Percentiles rank a stretch among this genome's conserved stretches.
phyloP scores from a whole-genome alignment of 2,329 filamentous ascomycete species.

The Botryosphaeria dothidea region DNA sequence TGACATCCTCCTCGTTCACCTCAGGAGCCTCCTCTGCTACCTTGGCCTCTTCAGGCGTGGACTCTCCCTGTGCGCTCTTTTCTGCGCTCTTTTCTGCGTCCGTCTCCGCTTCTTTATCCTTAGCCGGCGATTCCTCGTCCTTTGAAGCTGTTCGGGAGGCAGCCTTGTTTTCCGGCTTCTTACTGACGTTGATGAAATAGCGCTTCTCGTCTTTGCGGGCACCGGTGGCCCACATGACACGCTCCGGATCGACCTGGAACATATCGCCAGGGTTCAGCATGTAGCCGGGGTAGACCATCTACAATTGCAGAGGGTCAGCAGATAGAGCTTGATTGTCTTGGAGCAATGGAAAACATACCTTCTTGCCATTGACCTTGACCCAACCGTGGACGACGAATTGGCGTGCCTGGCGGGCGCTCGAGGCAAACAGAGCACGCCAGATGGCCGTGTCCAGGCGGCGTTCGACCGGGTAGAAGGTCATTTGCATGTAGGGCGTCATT shows the following conservation, averaged over 20 bases:
- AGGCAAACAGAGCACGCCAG: constrained; percentile 90
- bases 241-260: constrained; percentile 91
- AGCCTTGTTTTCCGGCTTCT: constrained; percentile 26
- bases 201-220: constrained; percentile 57
- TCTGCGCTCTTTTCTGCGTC: constrained; percentile 54
- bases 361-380: constrained; percentile 95
- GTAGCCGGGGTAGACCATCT: constrained; percentile 94
- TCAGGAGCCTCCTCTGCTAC: constrained; percentile 26
- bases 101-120: constrained; percentile 45
- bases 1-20: constrained; percentile 21
- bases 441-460: constrained; percentile 91
- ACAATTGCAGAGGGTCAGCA: neutral
- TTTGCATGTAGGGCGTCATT: constrained; percentile 88
- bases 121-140: constrained; percentile 26
- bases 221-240: constrained; percentile 86
- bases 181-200: constrained; percentile 19
- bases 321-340: constrained; percentile 20
- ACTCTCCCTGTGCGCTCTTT: constrained; percentile 47
- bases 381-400: constrained; percentile 92
- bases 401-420: constrained; percentile 86
- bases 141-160: constrained; percentile 16
- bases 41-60: constrained; percentile 18
- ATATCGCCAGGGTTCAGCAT: constrained; percentile 95
- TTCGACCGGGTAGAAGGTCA: constrained; percentile 91
- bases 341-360: constrained; percentile 55